Conservation (phyloP, 2,329 filamentous ascomycete species). For the Venturia asperata region DNA sequence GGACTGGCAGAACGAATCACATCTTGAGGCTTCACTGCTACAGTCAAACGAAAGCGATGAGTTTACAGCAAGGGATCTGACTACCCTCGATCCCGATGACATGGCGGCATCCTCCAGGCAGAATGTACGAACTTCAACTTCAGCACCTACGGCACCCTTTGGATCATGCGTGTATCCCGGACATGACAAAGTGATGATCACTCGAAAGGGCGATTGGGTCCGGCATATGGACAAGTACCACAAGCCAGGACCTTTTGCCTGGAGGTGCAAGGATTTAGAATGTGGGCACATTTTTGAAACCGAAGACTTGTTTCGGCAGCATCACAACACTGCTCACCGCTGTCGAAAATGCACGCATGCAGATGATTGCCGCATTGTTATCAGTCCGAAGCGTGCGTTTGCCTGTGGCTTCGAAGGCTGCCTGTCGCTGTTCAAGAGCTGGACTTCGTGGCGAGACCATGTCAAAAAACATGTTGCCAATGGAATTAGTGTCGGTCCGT, state of each 20-base stretch:
- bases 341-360: neutral
- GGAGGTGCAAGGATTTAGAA: neutral
- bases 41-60: too few relatives aligned
- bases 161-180: too few relatives aligned
- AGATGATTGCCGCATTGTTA: neutral
- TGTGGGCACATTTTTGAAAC: neutral
- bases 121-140: neutral
- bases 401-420: neutral
- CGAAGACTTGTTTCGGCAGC: neutral
- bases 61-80: neutral
- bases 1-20: too few relatives aligned
- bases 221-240: neutral
- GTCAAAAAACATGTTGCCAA: neutral
- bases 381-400: neutral
- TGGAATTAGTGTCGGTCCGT: neutral
- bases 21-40: too few relatives aligned
- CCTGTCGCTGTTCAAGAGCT: neutral
- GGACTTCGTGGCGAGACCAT: neutral
- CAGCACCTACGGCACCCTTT: too few relatives aligned
- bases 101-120: neutral
- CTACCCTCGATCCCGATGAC: neutral
- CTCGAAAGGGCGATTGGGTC: neutral
- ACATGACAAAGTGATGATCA: neutral
- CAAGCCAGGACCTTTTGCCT: neutral
- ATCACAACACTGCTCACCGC: neutral